Evolutionary conservation across 225 moss, liverwort and hornwort genomes (phyloP).

Genomic region (Physcomitrium patens): DNA sequence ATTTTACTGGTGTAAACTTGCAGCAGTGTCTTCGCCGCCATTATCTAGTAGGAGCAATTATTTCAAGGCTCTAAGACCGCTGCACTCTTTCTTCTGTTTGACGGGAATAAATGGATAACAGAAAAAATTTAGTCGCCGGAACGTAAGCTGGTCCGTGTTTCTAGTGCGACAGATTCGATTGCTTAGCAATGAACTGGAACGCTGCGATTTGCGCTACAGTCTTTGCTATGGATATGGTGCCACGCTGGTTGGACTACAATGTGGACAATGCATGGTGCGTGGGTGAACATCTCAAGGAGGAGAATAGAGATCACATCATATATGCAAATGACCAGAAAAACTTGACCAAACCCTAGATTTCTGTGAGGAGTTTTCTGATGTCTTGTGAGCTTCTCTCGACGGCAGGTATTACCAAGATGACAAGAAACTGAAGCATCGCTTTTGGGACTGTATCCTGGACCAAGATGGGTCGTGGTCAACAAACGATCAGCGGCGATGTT

Average conservation of each 20-base stretch:
- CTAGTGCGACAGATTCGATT: neutral
- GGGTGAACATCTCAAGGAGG: neutral
- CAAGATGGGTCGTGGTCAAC: slow-evolving; percentile 56
- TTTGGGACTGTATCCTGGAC: slow-evolving; percentile 1
- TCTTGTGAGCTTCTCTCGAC: neutral
- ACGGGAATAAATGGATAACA: too few species aligned
- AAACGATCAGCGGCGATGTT: slow-evolving; percentile 33
- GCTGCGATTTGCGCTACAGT: neutral
- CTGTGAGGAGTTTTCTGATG: neutral
- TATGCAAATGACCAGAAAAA: neutral
- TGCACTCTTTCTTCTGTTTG: too few species aligned
- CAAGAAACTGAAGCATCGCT: slow-evolving; percentile 27
- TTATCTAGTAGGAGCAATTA: too few species aligned
- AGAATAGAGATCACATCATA: neutral
- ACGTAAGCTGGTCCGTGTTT: too few species aligned
- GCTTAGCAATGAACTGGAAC: neutral
- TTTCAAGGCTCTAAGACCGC: too few species aligned
- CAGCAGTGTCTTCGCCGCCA: too few species aligned
- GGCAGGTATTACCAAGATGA: slow-evolving; percentile 35
- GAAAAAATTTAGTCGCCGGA: too few species aligned
- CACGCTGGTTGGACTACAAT: slow-evolving; percentile 5
- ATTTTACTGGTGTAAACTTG: too few species aligned
- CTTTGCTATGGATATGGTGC: slow-evolving; percentile 1
- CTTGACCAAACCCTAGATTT: neutral
- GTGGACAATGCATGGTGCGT: neutral